Base-by-base conservation (phyloP, 345 rosid species). In the Theobroma cacao region DNA sequence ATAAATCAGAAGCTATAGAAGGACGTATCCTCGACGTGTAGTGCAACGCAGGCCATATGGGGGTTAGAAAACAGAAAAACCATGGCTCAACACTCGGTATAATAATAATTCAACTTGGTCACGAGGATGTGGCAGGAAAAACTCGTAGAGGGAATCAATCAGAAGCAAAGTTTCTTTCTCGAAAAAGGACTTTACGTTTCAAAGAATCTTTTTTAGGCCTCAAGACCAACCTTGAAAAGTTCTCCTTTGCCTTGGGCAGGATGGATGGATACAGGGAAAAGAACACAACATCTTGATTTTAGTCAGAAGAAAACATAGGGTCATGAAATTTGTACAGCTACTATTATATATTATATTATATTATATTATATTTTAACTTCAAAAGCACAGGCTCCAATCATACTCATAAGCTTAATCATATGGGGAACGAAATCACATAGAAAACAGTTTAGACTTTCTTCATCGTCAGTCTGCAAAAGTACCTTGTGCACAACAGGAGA, bases 211-310 rank as follows among this genome's bases (percentile, higher is more conserved):
- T 33, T 74, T 75, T 34, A 45, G n/a, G 36, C 22, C 65, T 24
- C 20, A 40, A 66, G 52, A 76, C 75, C 68, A 50, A 34, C 55
- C 58, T 43, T 61, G 80, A 56, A 79, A 77, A 79, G 81, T 61
- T 84, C 20, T 41, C 77, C 48, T 79, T 81, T 60, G 50, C 83
- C 72, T 80, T 77, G 61, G 48, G 47, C 24, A 79, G 55, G 40
- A 14, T 33, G 48, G 47, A 20, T 77, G 55, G 40, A 14, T 33
- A 68, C 40, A 71, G 30, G 40, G 55, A 31, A 26, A 72, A 18
- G 75, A 48, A 80, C 22, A 63, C 67, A 72, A 66, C 71, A 77
- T 78, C 40, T 75, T 22, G 69, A 30, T 75, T 34, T 67, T 43
- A 47, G 45, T 41, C 45, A 15, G 6, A 48, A 7, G 12, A 8